phyloP scores from a whole-genome alignment of 805 yeast species.

The Pichia thaimueangensis region DNA sequence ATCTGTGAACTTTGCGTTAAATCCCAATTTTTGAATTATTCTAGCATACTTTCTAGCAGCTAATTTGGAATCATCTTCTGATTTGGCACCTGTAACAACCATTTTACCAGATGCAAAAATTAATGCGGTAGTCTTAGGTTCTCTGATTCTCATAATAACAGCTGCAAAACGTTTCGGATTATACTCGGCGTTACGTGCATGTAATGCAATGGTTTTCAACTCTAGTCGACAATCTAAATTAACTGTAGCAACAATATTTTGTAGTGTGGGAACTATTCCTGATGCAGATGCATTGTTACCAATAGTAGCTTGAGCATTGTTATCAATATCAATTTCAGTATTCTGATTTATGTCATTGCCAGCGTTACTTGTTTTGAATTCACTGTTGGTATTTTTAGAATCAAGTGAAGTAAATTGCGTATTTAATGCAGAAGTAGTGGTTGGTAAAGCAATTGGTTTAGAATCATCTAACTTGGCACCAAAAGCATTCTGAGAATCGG shows the following conservation, averaged over 20 bases:
- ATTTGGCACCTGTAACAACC: constrained; percentile 99
- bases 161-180: constrained; percentile 99
- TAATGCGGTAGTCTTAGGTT: constrained; percentile 96
- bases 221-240: constrained; percentile 94
- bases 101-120: constrained; percentile 98
- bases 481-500: neutral
- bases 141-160: constrained; percentile 98
- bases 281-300: constrained; percentile 70
- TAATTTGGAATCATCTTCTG: constrained; percentile 96
- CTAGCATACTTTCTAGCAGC: constrained; percentile 98
- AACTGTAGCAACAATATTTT: constrained; percentile 96
- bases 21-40: constrained; percentile 95
- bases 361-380: neutral
- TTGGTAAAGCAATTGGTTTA: neutral
- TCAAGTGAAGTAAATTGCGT: neutral
- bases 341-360: neutral
- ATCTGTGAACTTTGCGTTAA: constrained; percentile 95
- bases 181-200: constrained; percentile 98
- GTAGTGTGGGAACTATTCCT: constrained; percentile 93
- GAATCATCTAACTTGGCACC: neutral
- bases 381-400: neutral
- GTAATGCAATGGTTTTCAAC: constrained; percentile 93
- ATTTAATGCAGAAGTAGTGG: neutral
- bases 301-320: constrained; percentile 10
- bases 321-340: constrained; percentile 20